Conservation (phyloP, 2,329 filamentous ascomycete species). For the Verticillium alfalfae region DNA sequence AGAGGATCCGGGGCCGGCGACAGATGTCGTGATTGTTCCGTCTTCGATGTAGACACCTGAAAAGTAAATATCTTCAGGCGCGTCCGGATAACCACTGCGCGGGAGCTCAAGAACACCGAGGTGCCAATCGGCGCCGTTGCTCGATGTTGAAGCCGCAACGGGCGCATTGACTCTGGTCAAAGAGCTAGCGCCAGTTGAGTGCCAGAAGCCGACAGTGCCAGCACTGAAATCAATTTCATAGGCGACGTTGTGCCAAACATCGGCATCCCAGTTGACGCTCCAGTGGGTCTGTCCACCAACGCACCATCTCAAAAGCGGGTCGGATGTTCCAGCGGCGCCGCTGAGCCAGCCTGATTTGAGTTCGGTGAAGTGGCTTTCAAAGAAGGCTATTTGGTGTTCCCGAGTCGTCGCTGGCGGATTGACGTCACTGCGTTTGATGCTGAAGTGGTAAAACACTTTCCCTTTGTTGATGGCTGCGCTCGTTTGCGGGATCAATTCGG, state of each 20-base stretch:
- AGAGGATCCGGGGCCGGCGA: constrained; percentile 7
- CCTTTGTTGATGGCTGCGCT: constrained; percentile 57
- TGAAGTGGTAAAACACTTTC: constrained; percentile 69
- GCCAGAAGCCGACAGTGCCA: constrained; percentile 62
- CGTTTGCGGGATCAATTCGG: constrained; percentile 69
- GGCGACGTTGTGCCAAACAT: constrained; percentile 70
- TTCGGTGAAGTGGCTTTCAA: constrained; percentile 71
- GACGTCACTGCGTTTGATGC: constrained; percentile 51
- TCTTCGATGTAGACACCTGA: constrained; percentile 65
- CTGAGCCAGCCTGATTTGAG: constrained; percentile 62
- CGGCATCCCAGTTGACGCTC: constrained; percentile 55
- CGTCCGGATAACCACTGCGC: constrained; percentile 45
- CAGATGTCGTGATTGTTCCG: constrained; percentile 23
- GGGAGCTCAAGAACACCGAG: constrained; percentile 64
- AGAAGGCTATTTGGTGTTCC: constrained; percentile 62
- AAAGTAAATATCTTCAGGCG: constrained; percentile 64
- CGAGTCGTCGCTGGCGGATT: constrained; percentile 57
- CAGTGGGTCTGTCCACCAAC: constrained; percentile 56
- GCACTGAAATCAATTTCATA: constrained; percentile 67
- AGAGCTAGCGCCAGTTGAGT: constrained; percentile 56
- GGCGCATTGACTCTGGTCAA: constrained; percentile 55
- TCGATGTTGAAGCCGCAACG: constrained; percentile 53
- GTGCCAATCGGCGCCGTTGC: constrained; percentile 69
- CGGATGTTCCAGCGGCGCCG: constrained; percentile 35
- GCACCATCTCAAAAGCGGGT: constrained; percentile 59